Evolutionary conservation across 1,139 yeast genomes (phyloP).

Genomic region (Diutina ranongensis): DNA sequence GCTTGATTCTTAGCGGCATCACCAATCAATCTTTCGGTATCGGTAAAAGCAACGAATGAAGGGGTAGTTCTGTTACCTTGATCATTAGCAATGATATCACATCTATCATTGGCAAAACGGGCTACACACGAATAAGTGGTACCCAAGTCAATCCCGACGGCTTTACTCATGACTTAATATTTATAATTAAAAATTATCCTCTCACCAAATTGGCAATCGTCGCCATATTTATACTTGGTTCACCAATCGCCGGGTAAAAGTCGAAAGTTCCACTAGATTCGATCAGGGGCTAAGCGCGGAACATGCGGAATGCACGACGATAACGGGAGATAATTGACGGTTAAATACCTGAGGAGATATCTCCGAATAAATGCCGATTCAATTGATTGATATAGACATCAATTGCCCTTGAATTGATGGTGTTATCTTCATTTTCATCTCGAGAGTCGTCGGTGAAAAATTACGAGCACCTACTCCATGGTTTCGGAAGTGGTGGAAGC

Average conservation of each 20-base stretch:
- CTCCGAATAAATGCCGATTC: no score
- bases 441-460: background rate
- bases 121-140: constrained; percentile 38
- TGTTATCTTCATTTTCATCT: no score
- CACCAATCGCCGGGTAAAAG: background rate
- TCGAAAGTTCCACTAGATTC: background rate
- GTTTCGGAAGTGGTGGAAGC: background rate
- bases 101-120: constrained; percentile 78
- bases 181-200: background rate
- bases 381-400: no score
- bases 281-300: background rate
- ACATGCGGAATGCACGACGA: background rate
- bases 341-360: no score
- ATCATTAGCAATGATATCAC: constrained; percentile 74
- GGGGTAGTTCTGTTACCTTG: constrained; percentile 96
- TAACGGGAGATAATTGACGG: no score
- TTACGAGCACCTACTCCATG: background rate
- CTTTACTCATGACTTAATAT: background rate
- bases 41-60: constrained; percentile 78
- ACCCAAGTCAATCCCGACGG: constrained; percentile 6
- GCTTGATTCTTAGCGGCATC: constrained; percentile 95
- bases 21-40: constrained; percentile 81
- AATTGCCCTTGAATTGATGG: no score
- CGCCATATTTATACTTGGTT: background rate
- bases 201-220: background rate